Evolutionary conservation across 78 protist species (phyloP).

Genomic region (Pigoraptor vietnamica): DNA sequence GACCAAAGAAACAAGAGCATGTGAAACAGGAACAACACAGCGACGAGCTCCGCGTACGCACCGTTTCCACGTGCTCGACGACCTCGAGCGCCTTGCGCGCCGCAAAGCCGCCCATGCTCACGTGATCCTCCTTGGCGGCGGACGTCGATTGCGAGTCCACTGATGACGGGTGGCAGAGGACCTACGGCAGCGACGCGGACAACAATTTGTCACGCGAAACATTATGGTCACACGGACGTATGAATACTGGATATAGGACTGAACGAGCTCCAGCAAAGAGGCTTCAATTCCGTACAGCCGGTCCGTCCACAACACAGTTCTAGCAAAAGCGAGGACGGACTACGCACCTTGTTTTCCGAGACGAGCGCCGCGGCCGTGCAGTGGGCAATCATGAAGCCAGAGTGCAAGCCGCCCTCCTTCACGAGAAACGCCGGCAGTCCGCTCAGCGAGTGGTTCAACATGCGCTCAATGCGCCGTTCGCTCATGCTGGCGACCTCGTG

Average conservation of each 20-base stretch:
- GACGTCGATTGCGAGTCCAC: constrained; percentile 75
- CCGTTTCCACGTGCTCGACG: constrained; percentile 51
- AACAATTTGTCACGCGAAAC: too few species aligned
- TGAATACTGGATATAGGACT: too few species aligned
- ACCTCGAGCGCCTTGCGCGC: constrained; percentile 60
- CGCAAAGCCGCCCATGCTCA: constrained; percentile 76
- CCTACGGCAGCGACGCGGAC: too few species aligned
- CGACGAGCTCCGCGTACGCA: not conserved
- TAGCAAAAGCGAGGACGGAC: not conserved
- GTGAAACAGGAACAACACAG: too few species aligned
- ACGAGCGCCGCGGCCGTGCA: constrained; percentile 83
- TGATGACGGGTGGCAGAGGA: constrained; percentile 80
- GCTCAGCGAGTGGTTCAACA: constrained; percentile 57
- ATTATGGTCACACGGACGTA: too few species aligned
- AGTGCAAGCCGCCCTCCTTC: constrained; percentile 66
- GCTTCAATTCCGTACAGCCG: too few species aligned
- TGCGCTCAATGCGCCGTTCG: constrained; percentile 78
- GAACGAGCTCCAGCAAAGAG: too few species aligned
- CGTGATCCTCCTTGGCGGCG: constrained; percentile 83
- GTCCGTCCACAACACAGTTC: not conserved
- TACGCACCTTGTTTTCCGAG: constrained; percentile 67
- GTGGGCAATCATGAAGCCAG: constrained; percentile 91
- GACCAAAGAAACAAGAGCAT: too few species aligned
- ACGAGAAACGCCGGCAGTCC: constrained; percentile 78
- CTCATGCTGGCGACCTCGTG: constrained; percentile 73